phyloP scores from a whole-genome alignment of 2,329 filamentous ascomycete genomes.

The Hymenotorrendiella dingleyae region DNA sequence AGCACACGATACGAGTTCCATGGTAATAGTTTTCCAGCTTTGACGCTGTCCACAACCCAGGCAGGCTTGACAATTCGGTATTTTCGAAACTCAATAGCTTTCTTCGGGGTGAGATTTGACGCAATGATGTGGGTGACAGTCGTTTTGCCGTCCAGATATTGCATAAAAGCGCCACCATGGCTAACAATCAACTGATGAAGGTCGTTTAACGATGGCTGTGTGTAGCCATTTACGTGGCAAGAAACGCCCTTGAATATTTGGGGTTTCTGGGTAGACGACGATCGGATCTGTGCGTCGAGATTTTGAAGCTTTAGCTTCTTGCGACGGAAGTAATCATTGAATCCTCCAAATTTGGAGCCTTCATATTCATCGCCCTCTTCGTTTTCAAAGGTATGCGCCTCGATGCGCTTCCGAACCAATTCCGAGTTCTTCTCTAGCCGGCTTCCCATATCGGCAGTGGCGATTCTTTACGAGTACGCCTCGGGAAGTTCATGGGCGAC shows the following conservation, averaged over 20 bases:
- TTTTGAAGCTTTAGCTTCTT: constrained; percentile 99
- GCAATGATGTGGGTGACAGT: constrained; percentile 95
- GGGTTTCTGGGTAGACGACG: constrained; percentile 62
- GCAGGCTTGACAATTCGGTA: constrained; percentile 92
- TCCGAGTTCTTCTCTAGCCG: constrained; percentile 59
- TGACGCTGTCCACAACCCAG: constrained; percentile 88
- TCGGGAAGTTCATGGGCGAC: too few relatives aligned
- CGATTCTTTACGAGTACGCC: not conserved
- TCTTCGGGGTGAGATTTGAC: constrained; percentile 84
- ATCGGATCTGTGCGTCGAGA: constrained; percentile 74
- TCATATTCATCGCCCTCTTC: constrained; percentile 91
- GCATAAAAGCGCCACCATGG: constrained; percentile 90
- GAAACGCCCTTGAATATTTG: constrained; percentile 88
- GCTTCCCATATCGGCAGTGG: constrained; percentile 44
- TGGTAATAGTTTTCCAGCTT: constrained; percentile 71
- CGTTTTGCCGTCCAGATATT: constrained; percentile 93
- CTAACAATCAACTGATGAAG: constrained; percentile 82
- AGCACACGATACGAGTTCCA: constrained; percentile 84
- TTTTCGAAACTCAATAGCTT: constrained; percentile 76
- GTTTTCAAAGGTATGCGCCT: constrained; percentile 64
- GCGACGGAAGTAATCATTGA: constrained; percentile 84
- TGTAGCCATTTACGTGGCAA: constrained; percentile 91
- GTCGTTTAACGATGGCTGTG: constrained; percentile 85
- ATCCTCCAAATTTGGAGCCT: constrained; percentile 79
- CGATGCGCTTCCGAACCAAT: constrained; percentile 55